phyloP scores from a whole-genome alignment of 23 red algal species.

The Gracilaria domingensis region DNA sequence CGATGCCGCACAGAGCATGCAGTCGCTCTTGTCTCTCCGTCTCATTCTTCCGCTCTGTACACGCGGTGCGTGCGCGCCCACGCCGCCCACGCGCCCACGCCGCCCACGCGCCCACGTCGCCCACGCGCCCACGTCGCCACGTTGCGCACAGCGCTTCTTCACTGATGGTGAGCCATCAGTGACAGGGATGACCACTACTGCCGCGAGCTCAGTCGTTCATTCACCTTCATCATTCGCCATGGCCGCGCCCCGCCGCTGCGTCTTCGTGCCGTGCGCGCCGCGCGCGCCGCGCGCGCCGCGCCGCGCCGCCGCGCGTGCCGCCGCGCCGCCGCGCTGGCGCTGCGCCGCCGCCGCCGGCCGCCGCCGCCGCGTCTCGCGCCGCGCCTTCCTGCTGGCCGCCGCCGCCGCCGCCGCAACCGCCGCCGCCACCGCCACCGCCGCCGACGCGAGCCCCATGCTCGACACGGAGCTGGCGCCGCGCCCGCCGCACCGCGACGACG shows the following conservation, averaged over 20 bases:
- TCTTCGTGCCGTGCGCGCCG: neutral
- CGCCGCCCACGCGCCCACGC: neutral
- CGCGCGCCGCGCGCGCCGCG: neutral
- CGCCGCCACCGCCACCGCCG: neutral
- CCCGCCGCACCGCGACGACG: neutral
- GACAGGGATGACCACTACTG: too few relatives aligned
- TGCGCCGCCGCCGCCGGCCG: neutral
- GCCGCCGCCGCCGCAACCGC: conserved; percentile 28
- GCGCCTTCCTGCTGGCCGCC: neutral
- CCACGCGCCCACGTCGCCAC: neutral
- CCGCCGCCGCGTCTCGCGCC: neutral
- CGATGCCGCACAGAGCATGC: too few relatives aligned
- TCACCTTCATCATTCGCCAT: neutral
- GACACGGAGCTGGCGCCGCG: conserved; percentile 10
- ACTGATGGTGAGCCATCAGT: too few relatives aligned
- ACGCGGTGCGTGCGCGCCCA: neutral
- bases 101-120: neutral
- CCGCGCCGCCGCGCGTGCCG: neutral
- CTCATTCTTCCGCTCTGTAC: too few relatives aligned
- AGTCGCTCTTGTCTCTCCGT: too few relatives aligned
- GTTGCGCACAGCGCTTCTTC: conserved; percentile 12
- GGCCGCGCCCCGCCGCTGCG: too few relatives aligned
- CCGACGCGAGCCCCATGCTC: neutral
- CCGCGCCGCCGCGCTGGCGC: neutral
- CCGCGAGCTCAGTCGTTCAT: neutral